Evolutionary conservation across 148 eudicot species (phyloP).

Genomic region (Mesembryanthemum crystallinum): DNA sequence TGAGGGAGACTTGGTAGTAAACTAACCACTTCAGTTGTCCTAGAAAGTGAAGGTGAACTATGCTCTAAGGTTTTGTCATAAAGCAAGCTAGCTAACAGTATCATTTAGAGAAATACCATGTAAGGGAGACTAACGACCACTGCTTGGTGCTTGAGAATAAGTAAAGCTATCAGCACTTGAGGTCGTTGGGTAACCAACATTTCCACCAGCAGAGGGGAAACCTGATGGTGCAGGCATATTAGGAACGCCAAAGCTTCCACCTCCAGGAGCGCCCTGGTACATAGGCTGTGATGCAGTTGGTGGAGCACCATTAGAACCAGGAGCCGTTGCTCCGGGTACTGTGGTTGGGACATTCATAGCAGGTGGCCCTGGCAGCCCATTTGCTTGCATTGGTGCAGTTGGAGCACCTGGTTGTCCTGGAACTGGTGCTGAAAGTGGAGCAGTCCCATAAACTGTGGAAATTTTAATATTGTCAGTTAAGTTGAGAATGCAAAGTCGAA

Average conservation of each 20-base stretch:
- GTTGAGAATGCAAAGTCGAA: not conserved
- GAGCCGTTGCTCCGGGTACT: conserved; percentile 34
- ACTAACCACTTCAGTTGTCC: not conserved
- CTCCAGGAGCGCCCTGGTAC: conserved; percentile 30
- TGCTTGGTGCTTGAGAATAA: conserved; percentile 31
- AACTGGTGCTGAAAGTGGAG: conserved; percentile 44
- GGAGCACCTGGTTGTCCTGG: conserved; percentile 53
- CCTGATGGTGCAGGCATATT: conserved; percentile 30
- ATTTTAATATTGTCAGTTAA: not conserved
- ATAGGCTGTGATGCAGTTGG: conserved; percentile 29
- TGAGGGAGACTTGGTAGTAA: not conserved
- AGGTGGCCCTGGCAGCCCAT: conserved; percentile 47
- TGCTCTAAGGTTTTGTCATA: not conserved
- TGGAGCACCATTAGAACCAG: conserved; percentile 32
- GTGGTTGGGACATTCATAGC: conserved; percentile 33
- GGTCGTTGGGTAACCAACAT: conserved; percentile 27
- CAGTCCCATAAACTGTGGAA: conserved; percentile 39
- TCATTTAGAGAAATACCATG: conserved; percentile 13
- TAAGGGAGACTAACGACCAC: conserved; percentile 7
- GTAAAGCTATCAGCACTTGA: conserved; percentile 27
- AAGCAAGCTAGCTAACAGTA: not conserved
- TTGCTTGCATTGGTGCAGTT: conserved; percentile 39
- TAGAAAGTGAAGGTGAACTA: too few relatives aligned
- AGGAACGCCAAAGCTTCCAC: conserved; percentile 32
- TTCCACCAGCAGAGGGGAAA: conserved; percentile 33